Conservation (phyloP, 257 asterid genomes). For the Nicotiana otophora region DNA sequence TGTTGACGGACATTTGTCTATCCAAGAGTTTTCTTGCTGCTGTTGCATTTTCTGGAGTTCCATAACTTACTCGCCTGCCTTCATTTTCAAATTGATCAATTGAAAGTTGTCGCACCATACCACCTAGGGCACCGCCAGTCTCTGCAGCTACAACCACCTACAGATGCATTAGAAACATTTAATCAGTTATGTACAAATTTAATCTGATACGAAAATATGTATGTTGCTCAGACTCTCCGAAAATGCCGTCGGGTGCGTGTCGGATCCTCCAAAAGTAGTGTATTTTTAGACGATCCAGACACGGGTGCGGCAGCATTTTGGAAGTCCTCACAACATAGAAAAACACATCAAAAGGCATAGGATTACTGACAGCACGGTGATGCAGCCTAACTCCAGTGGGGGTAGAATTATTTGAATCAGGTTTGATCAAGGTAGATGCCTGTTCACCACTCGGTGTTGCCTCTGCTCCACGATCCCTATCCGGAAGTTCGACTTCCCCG, state of each 20-base stretch:
- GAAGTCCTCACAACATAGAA: too few relatives aligned
- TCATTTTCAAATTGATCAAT: slow-evolving; percentile 79
- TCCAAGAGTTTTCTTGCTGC: slow-evolving; percentile 98
- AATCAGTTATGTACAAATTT: slow-evolving; percentile 10
- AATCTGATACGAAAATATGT: not conserved
- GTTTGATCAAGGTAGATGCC: slow-evolving; percentile 64
- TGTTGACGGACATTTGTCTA: slow-evolving; percentile 91
- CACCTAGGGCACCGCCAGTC: slow-evolving; percentile 80
- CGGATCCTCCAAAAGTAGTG: too few relatives aligned
- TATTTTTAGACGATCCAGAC: too few relatives aligned
- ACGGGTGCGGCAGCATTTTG: too few relatives aligned
- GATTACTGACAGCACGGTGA: slow-evolving; percentile 91
- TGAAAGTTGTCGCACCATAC: slow-evolving; percentile 75
- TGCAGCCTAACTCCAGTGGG: slow-evolving; percentile 97
- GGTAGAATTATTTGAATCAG: slow-evolving; percentile 66
- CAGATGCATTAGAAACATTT: slow-evolving; percentile 12
- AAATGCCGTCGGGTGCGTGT: too few relatives aligned
- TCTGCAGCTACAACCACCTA: slow-evolving; percentile 82
- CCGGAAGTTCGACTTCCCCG: slow-evolving; percentile 89
- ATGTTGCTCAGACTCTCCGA: too few relatives aligned
- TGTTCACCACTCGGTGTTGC: slow-evolving; percentile 97
- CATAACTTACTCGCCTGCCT: slow-evolving; percentile 92
- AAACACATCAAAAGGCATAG: not conserved
- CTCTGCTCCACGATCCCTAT: slow-evolving; percentile 96
- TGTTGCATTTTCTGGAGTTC: slow-evolving; percentile 95